Evolutionary conservation across 2,329 filamentous ascomycete species (phyloP), one percentile per base, ranked within the genome.

Genomic region (Apiospora rasikravindrae): DNA sequence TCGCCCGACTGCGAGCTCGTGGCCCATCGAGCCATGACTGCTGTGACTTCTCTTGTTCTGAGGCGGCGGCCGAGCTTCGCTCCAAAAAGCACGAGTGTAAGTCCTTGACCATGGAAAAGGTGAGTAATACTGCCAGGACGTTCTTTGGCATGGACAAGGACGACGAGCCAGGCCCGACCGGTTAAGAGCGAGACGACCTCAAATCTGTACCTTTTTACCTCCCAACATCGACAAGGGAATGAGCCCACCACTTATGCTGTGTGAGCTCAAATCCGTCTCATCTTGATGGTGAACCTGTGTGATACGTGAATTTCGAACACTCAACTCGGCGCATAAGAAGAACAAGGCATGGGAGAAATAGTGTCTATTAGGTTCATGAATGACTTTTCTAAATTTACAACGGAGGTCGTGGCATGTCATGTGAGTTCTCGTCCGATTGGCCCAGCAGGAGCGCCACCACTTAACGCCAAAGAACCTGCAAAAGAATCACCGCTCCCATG

Each of bases 331-430:
- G 11, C 7, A 51, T 24, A 6, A 24, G 1, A 10, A 53, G 10
- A 22, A 7, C 29, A 61, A 22, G 29, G 16, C 53, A 29, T n/a
- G 57, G 33, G 33, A 24, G 44, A 69, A 47, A 69, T 49, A 45
- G 47, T 49, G 33, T 69, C 67, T 57, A 69, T 69, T 69, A 47
- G 68, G 47, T 53, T 69, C 68, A 44, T 68, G 40, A 57, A 69
- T 40, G 33, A 69, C 47, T 57, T 57, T 57, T 69, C 68, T 69
- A 69, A 53, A 47, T 69, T 40, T 69, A 69, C 68, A 69, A 44
- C 68, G 19, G 68, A 69, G 47, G 68, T 69, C 68, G 47, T 69
- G 45, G 33, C 68, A 69, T 49, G 24, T 69, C 68, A 44, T 69
- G 11, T n/a, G n/a, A 26, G 45, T 69, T 69, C 45, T 69, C 47